Evolutionary conservation across 2,329 filamentous ascomycete genomes (phyloP), one percentile per base, ranked within the genome.

Genomic region (Fusarium multiceps): DNA sequence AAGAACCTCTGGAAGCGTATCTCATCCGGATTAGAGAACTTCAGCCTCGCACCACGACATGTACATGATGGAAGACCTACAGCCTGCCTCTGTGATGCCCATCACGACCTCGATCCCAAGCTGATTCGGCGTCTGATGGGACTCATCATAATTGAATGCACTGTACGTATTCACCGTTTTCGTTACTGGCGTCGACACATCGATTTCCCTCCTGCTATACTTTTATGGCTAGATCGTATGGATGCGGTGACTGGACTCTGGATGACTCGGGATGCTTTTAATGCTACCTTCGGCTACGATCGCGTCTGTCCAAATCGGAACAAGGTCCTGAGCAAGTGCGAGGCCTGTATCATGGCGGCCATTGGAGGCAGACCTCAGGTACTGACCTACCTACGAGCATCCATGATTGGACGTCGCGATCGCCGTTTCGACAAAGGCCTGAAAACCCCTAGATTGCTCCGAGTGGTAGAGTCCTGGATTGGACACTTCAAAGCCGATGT

Each of bases 341-440:
- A 87, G 70, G 86, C 85, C 3, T 89, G 87, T 65, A 82, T 86
- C 28, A 74, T 89, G 14, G 80, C 84, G 3, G 78, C 79, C 5
- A 72, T 89, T 1, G 86, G 86, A 4, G 83, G 82, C 0, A 79
- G 80, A 32, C 75, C 72, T 7, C 73, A 78, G 18, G 68, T 82
- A 3, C 74, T 89, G 4, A 73, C 78, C 8, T 85, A 86, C 69
- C 71, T 89, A 32, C 76, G 82, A 28, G 81, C 84, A 5, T 76
- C 79, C 42, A 70, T 87, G 56, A 28, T 82, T 12, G 80, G 81
- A 32, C 80, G 86, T 20, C 49, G 56, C n/a, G 43, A 60, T 37
- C 55, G 51, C 18, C 34, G 67, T 68, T 23, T 74, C 75, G 56
- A 68, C 37, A 16, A 64, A 51, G 42, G 42, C 9, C 37, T 51